Evolutionary conservation across 2,329 filamentous ascomycete genomes (phyloP), one percentile per base, ranked within the genome.

Genomic region (Fusarium sp.): DNA sequence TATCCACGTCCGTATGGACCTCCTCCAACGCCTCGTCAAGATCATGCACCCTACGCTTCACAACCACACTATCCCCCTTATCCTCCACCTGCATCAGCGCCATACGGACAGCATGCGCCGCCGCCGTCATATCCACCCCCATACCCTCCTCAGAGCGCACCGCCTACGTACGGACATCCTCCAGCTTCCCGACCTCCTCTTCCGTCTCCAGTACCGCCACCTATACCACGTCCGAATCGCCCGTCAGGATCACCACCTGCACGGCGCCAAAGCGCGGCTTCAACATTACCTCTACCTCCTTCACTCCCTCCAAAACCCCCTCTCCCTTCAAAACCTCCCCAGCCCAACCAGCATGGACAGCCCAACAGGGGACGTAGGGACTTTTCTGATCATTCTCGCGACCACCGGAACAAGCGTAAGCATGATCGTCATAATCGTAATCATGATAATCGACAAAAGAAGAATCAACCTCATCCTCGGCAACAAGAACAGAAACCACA

Each of bases 251-350:
- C 69, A 33, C 60, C 72, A 28, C 59, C 58, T 44, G 21, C 51
- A 11, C 67, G 64, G 40, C 69, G 70, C 7, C 66, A 57, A 33
- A 75, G 53, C 28, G 45, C 64, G 42, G 43, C 53, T n/a, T 64
- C 69, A 15, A 59, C 65, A 13, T 57, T 69, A 11, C 58, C 69
- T 44, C 24, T 62, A 21, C 59, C 72, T 38, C 72, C 77, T n/a
- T 75, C 73, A 8, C 73, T 79, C 9, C 77, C 77, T 7, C 76
- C 77, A 7, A 79, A 76, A 45, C 78, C 77, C 4, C 73, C 78
- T 45, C 71, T 77, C 14, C 76, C 76, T 4, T 73, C 76, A 14
- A 78, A 77, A 46, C 76, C 76, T 7, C 65, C 77, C 69, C 19
- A 73, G 17, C 53, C 65, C n/a, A 63, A 59, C 11, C 62, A 65